Evolutionary conservation across 2,329 filamentous ascomycete genomes (phyloP).

Genomic region (Apiospora phragmitis): DNA sequence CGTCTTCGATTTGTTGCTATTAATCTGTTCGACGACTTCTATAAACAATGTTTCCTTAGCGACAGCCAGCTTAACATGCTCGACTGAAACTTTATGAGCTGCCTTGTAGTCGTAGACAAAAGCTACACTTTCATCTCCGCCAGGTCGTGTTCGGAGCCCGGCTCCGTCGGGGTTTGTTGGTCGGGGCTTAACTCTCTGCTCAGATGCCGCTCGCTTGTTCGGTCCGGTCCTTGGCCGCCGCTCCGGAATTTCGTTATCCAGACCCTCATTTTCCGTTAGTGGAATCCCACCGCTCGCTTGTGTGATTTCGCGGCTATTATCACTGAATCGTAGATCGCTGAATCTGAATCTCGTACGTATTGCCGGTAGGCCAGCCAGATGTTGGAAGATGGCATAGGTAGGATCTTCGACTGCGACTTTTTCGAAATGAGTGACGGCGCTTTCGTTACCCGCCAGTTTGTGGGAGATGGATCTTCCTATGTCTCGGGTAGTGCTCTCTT

Average conservation of each 20-base stretch:
- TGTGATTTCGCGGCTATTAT: slow-evolving; percentile 15
- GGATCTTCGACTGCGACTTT: slow-evolving; percentile 17
- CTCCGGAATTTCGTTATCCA: slow-evolving; percentile 11
- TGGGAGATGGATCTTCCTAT: background rate
- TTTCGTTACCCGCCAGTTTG: slow-evolving; percentile 10
- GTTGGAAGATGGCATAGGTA: slow-evolving; percentile 12
- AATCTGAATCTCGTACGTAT: background rate
- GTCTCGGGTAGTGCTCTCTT: slow-evolving; percentile 10
- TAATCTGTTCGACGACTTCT: slow-evolving; percentile 9
- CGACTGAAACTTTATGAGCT: slow-evolving; percentile 5
- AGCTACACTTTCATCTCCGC: slow-evolving; percentile 3
- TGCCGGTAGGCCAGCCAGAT: background rate
- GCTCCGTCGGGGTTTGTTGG: slow-evolving; percentile 15
- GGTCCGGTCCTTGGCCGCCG: slow-evolving; percentile 13
- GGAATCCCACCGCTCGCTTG: background rate
- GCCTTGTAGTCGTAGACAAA: slow-evolving; percentile 14
- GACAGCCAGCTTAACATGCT: slow-evolving; percentile 6
- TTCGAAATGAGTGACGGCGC: background rate
- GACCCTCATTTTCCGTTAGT: slow-evolving; percentile 7
- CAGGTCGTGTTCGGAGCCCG: background rate
- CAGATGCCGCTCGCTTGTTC: slow-evolving; percentile 16
- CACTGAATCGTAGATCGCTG: slow-evolving; percentile 17
- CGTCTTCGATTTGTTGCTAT: background rate
- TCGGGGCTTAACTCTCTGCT: slow-evolving; percentile 12
- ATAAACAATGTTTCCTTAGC: slow-evolving; percentile 10